These are phyloP conservation scores for Ogataea pilisensis DNA, from an alignment of 805 yeast species.

Conservation along the genomic window DNA sequence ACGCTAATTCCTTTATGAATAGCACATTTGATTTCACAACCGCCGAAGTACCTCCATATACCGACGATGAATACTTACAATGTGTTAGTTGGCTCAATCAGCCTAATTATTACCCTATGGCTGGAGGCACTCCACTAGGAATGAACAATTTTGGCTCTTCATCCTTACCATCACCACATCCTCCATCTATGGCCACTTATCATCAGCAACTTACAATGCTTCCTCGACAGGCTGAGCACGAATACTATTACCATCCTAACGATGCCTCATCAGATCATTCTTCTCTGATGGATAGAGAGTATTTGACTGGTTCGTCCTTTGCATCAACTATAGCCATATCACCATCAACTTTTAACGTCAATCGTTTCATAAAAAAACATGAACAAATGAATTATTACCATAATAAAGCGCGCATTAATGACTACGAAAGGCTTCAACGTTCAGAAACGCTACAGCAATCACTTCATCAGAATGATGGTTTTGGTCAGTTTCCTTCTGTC, in stretches of 20 bases:
- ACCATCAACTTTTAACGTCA: neutral
- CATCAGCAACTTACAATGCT: neutral
- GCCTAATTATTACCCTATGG: neutral
- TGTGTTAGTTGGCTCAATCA: neutral
- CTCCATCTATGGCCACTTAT: neutral
- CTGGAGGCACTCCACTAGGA: neutral
- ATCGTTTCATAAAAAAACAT: neutral
- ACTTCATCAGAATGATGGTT: neutral
- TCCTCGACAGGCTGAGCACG: slow-evolving; percentile 2
- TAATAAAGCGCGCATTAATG: neutral
- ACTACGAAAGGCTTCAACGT: too few relatives aligned
- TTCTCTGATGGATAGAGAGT: slow-evolving; percentile 10
- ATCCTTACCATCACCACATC: neutral
- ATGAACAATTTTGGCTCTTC: too few relatives aligned
- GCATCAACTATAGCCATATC: neutral
- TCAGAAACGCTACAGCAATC: too few relatives aligned
- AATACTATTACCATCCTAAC: neutral
- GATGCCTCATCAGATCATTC: slow-evolving; percentile 15
- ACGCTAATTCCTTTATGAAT: neutral
- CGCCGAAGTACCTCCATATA: slow-evolving; percentile 7
- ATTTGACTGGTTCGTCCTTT: slow-evolving; percentile 1
- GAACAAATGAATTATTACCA: neutral
- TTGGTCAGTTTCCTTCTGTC: slow-evolving; percentile 28
- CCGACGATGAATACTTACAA: slow-evolving; percentile 11
- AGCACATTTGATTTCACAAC: slow-evolving; percentile 6